A percentile compares a stretch with the other conserved stretches of the same genome.
These are phyloP conservation scores for Yamadazyma friedrichii DNA, from an alignment of 1,139 yeast species.

Conservation along the genomic window DNA sequence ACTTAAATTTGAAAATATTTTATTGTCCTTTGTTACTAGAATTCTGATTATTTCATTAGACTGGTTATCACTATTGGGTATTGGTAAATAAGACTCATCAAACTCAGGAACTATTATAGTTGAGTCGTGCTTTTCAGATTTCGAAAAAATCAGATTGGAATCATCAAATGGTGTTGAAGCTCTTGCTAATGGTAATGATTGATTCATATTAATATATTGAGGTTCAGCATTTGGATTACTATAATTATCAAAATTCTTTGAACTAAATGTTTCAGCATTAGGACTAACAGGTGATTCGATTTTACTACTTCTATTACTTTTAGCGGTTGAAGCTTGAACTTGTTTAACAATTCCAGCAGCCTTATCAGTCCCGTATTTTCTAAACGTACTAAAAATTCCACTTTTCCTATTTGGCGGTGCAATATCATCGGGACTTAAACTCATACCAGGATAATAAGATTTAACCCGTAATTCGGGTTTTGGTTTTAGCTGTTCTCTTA, in stretches of 20 bases:
- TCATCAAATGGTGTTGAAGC: slow-evolving; percentile 11
- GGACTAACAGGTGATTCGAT: slow-evolving; percentile 23
- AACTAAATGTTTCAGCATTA: slow-evolving; percentile 11
- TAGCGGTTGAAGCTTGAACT: slow-evolving; percentile 13
- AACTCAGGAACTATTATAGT: slow-evolving; percentile 10
- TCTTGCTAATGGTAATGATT: slow-evolving; percentile 8
- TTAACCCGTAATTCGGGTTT: slow-evolving; percentile 10
- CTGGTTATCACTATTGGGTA: slow-evolving; percentile 9
- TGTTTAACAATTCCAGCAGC: slow-evolving; percentile 31
- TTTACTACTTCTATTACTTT: slow-evolving; percentile 12
- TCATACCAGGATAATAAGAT: slow-evolving; percentile 18
- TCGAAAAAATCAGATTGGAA: slow-evolving; percentile 2
- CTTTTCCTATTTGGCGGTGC: slow-evolving; percentile 24
- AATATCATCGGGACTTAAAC: slow-evolving; percentile 17
- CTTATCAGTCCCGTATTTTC: slow-evolving; percentile 44
- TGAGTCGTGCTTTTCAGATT: slow-evolving; percentile 7
- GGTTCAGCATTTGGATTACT: slow-evolving; percentile 8
- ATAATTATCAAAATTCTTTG: slow-evolving; percentile 4
- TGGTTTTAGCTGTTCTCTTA: slow-evolving; percentile 5
- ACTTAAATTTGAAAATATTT: slow-evolving; percentile 19
- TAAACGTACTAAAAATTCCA: slow-evolving; percentile 40
- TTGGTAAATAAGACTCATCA: slow-evolving; percentile 34
- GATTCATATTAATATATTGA: slow-evolving; percentile 16
- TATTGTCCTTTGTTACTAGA: slow-evolving; percentile 61
- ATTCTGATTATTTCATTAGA: slow-evolving; percentile 21